phyloP scores from a whole-genome alignment of 257 asterid genomes.

The Capsicum pubescens region DNA sequence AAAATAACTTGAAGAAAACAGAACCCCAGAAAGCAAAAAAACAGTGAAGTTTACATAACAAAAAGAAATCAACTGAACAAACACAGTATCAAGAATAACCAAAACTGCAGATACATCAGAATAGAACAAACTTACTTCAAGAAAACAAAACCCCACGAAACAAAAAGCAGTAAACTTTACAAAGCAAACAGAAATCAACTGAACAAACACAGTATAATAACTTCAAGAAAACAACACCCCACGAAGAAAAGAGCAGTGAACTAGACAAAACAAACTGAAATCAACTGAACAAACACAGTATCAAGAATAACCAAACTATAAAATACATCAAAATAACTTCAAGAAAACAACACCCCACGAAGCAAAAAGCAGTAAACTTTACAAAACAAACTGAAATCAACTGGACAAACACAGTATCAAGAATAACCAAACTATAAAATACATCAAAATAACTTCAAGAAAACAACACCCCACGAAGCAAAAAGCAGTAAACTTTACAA shows the following conservation, averaged over 20 bases:
- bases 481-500: neutral
- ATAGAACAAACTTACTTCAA: too few species aligned
- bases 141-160: too few species aligned
- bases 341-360: conserved; percentile 2
- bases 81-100: too few species aligned
- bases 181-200: too few species aligned
- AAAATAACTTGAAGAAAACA: neutral
- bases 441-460: neutral
- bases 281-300: neutral
- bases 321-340: neutral
- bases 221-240: neutral
- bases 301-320: too few species aligned
- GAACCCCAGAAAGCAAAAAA: neutral
- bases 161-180: too few species aligned
- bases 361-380: neutral
- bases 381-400: neutral
- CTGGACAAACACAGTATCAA: neutral
- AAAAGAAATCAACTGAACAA: neutral
- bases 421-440: neutral
- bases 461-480: neutral
- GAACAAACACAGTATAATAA: neutral
- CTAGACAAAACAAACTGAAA: neutral
- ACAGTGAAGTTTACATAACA: neutral
- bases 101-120: too few species aligned
- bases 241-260: neutral